Base-by-base conservation (phyloP, 176 grass and related monocot species). In the Oryza glumipatula region DNA sequence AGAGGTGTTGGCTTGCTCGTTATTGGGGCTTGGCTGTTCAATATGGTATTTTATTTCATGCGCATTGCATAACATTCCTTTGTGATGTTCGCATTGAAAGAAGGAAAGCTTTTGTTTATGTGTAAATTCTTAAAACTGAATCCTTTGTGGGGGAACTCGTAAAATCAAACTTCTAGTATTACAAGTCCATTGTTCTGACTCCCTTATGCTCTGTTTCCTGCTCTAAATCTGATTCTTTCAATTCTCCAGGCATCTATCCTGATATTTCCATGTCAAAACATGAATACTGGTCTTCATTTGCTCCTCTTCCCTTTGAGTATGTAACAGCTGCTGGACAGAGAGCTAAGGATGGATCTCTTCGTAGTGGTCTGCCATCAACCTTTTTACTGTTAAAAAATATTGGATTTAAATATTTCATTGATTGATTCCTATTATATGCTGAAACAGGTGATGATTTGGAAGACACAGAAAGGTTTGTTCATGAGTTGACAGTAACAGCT, bases 1-100 rank as follows among this genome's bases (percentile, higher is more conserved):
- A 98, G 84, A 94, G 96, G 72, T 98, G 93, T 88, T 98, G 96
- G 96, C 93, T 98, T 81, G 91, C 96, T 75, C 89, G 93, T 56
- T 98, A 94, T 65, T 98, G 93, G 96, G 93, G 91, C 43, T 76
- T 98, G 78, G 91, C 96, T 81, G 88, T 92, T 84, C 90, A 84
- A 76, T 83, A 98, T 92, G 91, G 93, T 96, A 92, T 92, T 43
- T 79, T 30, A 61, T 24, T 48, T 23, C 30, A 10, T 23, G 19
- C 11, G 30, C 10, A 32, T 52, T 76, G 51, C 8, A 10, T 12
- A 17, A 41, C 32, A 35, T 67, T 76, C 1, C n/a, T 41, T 44
- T 52, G 23, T 51, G 54, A 54, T 6, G 41, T 74, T 67, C 67
- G 67, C 26, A 28, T 76, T 26, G 52, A 19, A 47, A 22, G 2